Conservation (phyloP, 306 rosid species). For the Carpinus fangiana region DNA sequence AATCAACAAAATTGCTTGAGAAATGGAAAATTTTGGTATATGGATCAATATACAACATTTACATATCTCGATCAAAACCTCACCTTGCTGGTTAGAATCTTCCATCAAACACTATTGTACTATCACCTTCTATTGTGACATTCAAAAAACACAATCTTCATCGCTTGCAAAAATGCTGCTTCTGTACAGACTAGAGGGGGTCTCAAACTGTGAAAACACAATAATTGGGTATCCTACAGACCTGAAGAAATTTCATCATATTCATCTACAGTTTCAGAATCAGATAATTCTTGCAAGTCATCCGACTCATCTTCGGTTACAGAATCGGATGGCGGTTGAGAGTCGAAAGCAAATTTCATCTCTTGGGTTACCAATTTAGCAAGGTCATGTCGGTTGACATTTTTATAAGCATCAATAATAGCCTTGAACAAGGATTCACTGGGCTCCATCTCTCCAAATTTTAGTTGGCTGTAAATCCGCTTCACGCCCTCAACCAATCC, state of each 20-base stretch:
- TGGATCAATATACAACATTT: background rate
- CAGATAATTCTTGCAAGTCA: constrained; percentile 29
- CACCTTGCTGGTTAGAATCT: background rate
- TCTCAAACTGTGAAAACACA: constrained; percentile 8
- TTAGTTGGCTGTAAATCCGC: constrained; percentile 64
- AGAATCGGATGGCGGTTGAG: constrained; percentile 28
- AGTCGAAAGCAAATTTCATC: constrained; percentile 45
- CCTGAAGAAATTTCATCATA: constrained; percentile 29
- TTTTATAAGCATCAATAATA: constrained; percentile 58
- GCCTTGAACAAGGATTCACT: constrained; percentile 68
- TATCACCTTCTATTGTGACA: background rate
- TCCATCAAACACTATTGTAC: background rate
- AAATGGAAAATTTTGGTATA: background rate
- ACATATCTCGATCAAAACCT: background rate
- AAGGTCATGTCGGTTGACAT: constrained; percentile 65
- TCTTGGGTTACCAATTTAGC: constrained; percentile 55
- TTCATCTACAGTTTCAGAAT: constrained; percentile 32
- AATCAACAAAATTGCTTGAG: background rate
- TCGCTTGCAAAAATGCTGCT: constrained; percentile 21
- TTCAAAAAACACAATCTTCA: constrained; percentile 12
- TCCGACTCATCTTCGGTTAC: constrained; percentile 31
- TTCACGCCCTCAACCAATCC: constrained; percentile 86
- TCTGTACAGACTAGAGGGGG: constrained; percentile 28
- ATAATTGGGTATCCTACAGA: constrained; percentile 24
- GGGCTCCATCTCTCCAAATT: constrained; percentile 58